phyloP scores from a whole-genome alignment of 1,284 basidiomycete species.

The Fomitiporia mediterranea region DNA sequence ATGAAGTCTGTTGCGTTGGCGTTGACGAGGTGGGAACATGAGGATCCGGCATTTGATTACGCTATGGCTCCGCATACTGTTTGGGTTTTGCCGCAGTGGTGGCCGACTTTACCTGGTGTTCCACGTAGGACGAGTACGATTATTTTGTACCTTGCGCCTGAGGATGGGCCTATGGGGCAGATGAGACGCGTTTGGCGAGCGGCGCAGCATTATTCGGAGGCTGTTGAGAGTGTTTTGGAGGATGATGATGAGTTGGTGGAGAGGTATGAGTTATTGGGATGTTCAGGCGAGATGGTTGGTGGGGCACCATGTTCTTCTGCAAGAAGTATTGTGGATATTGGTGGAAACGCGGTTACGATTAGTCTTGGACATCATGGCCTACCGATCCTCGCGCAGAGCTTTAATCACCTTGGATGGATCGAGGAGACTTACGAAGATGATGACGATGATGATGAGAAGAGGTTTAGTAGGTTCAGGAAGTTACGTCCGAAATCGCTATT shows the following conservation, averaged over 20 bases:
- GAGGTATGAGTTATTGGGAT: not conserved
- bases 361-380: conserved; percentile 12
- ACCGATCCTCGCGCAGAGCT: conserved; percentile 19
- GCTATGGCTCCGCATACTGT: conserved; percentile 15
- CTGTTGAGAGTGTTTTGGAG: not conserved
- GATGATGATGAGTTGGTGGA: not conserved
- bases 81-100: conserved; percentile 21
- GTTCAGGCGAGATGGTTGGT: not conserved
- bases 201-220: conserved; percentile 17
- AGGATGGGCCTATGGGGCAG: not conserved
- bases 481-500: not conserved
- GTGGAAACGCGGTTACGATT: conserved; percentile 12
- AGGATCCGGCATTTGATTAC: conserved; percentile 6
- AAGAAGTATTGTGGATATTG: conserved; percentile 18
- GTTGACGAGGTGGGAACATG: conserved; percentile 15
- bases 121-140: conserved; percentile 15
- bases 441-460: not conserved
- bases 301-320: conserved; percentile 13
- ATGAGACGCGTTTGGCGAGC: conserved; percentile 11
- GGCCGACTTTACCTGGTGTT: conserved; percentile 19
- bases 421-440: conserved; percentile 8
- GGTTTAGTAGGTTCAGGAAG: not conserved
- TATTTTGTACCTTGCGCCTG: conserved; percentile 6
- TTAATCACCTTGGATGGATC: conserved; percentile 20
- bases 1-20: not conserved